Conservation (phyloP, 2,329 filamentous ascomycete genomes). For the Cryphonectria carpinicola region DNA sequence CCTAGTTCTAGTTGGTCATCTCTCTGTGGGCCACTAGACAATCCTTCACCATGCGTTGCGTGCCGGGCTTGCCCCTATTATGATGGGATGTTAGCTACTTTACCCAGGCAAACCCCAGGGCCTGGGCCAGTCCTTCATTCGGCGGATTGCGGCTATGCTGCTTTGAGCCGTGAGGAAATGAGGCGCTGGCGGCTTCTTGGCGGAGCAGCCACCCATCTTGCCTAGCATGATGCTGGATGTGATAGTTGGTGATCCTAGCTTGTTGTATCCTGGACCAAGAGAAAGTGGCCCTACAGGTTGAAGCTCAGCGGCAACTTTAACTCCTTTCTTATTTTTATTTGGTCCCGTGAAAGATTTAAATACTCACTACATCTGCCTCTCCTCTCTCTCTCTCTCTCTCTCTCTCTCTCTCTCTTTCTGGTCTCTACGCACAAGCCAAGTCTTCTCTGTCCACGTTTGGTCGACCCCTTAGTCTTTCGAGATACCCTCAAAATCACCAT, state of each 20-base stretch:
- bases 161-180: conserved; percentile 6
- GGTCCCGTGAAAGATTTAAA: background rate
- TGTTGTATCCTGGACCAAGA: background rate
- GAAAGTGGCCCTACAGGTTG: background rate
- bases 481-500: background rate
- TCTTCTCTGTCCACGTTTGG: background rate
- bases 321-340: background rate
- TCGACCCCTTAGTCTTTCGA: background rate
- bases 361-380: background rate
- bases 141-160: background rate
- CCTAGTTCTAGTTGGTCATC: background rate
- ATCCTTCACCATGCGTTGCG: background rate
- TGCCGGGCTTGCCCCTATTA: background rate
- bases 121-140: background rate
- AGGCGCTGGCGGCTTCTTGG: background rate
- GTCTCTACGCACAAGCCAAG: background rate
- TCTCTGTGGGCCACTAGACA: background rate
- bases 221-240: background rate
- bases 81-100: background rate
- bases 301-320: background rate
- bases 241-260: background rate
- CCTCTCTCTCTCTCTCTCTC: background rate
- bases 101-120: background rate
- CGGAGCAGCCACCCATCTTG: background rate
- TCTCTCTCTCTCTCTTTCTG: background rate